These are phyloP conservation scores for Apophysomyces elegans DNA, from an alignment of 371 early-diverging fungal species.

Conservation along the genomic window DNA sequence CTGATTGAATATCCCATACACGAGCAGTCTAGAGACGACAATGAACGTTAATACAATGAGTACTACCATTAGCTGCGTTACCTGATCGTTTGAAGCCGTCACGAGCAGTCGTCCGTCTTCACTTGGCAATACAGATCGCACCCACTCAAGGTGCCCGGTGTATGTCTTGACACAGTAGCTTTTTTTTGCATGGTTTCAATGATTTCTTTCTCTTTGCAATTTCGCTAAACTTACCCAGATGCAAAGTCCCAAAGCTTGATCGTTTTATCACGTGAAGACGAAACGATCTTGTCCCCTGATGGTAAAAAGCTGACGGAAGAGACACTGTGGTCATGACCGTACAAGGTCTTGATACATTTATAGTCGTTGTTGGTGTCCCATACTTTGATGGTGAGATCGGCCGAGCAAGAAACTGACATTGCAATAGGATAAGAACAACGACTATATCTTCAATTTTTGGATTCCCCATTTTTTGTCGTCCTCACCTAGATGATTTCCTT, in stretches of 20 bases:
- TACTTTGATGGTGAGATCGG: conserved; percentile 87
- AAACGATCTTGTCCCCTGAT: conserved; percentile 77
- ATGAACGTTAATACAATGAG: neutral
- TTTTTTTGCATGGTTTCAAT: neutral
- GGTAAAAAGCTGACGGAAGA: conserved; percentile 81
- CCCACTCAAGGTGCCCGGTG: conserved; percentile 87
- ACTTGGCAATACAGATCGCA: conserved; percentile 69
- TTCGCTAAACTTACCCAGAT: conserved; percentile 61
- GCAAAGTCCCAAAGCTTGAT: conserved; percentile 90
- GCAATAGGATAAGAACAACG: neutral
- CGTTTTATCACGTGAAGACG: conserved; percentile 88
- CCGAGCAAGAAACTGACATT: conserved; percentile 79
- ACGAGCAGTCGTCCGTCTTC: conserved; percentile 77
- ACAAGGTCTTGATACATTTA: conserved; percentile 81
- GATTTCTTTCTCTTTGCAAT: neutral
- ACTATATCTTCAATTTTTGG: neutral
- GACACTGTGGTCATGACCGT: conserved; percentile 93
- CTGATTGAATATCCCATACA: conserved; percentile 80
- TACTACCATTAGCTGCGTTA: conserved; percentile 24
- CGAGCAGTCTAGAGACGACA: conserved; percentile 64
- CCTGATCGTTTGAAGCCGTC: conserved; percentile 88
- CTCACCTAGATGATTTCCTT: conserved; percentile 74
- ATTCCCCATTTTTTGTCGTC: neutral
- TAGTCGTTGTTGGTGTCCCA: conserved; percentile 91
- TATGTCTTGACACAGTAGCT: conserved; percentile 85